Conservation (phyloP, 139 green algal species). For the Micractinium conductrix region DNA sequence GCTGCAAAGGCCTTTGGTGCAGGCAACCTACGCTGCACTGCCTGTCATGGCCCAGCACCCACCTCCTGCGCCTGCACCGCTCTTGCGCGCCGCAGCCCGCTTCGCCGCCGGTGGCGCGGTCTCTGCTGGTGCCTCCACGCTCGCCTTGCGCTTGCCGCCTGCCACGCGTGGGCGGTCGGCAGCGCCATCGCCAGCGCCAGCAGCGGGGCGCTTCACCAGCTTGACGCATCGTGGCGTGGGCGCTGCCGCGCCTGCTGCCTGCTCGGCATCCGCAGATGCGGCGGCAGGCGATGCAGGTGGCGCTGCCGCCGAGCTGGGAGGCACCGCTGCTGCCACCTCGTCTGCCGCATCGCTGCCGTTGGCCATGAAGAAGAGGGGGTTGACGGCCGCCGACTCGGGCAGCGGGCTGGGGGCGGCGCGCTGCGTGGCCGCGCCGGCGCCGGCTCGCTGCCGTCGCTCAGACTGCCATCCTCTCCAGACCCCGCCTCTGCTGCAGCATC, state of each 20-base stretch:
- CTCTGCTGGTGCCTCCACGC: neutral
- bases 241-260: neutral
- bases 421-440: neutral
- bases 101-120: neutral
- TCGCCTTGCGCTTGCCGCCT: conserved; percentile 1
- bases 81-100: neutral
- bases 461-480: neutral
- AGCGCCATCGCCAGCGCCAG: neutral
- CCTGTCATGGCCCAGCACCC: too few species aligned
- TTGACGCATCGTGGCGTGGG: neutral
- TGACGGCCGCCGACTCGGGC: neutral
- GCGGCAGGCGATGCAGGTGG: neutral
- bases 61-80: too few species aligned
- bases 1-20: too few species aligned
- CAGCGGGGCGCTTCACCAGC: neutral
- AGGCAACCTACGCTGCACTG: too few species aligned
- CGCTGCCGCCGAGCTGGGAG: neutral
- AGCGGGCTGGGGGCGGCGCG: conserved; percentile 1
- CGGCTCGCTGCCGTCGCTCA: neutral
- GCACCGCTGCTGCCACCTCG: neutral
- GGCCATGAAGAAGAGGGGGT: neutral
- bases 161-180: neutral
- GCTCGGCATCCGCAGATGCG: neutral
- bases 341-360: neutral
- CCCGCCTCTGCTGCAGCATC: neutral